These are phyloP conservation scores for Sarocladium oryzae DNA, from an alignment of 2,329 filamentous ascomycete species.

Conservation along the genomic window DNA sequence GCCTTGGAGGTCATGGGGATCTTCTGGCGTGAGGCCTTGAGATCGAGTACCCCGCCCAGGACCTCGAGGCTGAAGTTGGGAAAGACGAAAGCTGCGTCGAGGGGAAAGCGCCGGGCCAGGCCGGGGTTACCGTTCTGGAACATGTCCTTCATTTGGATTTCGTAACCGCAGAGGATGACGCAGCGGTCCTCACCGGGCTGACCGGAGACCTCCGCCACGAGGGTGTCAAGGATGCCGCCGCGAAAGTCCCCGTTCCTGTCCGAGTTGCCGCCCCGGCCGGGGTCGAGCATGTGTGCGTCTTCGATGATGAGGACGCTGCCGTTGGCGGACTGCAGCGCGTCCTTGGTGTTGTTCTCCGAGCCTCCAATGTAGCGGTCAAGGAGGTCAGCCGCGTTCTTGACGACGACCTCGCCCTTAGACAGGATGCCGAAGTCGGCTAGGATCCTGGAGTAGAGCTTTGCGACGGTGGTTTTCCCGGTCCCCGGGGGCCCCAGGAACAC, in stretches of 20 bases:
- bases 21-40: constrained; percentile 33
- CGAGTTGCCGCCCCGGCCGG: constrained; percentile 15
- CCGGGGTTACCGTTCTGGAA: constrained; percentile 56
- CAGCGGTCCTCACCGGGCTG: constrained; percentile 56
- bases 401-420: constrained; percentile 51
- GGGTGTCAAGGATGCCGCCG: constrained; percentile 51
- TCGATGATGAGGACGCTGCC: constrained; percentile 61
- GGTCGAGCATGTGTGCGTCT: constrained; percentile 46
- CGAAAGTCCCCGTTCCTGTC: constrained; percentile 31
- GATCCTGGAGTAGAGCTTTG: constrained; percentile 55
- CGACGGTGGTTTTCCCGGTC: constrained; percentile 59
- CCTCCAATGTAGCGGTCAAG: constrained; percentile 45
- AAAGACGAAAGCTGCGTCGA: constrained; percentile 50
- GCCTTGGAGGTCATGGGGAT: constrained; percentile 45
- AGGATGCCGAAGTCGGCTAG: constrained; percentile 53
- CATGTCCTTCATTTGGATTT: constrained; percentile 53
- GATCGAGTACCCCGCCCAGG: constrained; percentile 42
- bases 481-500: constrained; percentile 57
- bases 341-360: constrained; percentile 52
- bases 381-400: constrained; percentile 56
- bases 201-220: constrained; percentile 56
- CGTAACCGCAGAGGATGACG: constrained; percentile 55
- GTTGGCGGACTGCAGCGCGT: constrained; percentile 44
- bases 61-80: constrained; percentile 50
- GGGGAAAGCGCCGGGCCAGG: constrained; percentile 48